Evolutionary conservation across 129 eudicot species (phyloP).

Genomic region (Mikania micrantha): DNA sequence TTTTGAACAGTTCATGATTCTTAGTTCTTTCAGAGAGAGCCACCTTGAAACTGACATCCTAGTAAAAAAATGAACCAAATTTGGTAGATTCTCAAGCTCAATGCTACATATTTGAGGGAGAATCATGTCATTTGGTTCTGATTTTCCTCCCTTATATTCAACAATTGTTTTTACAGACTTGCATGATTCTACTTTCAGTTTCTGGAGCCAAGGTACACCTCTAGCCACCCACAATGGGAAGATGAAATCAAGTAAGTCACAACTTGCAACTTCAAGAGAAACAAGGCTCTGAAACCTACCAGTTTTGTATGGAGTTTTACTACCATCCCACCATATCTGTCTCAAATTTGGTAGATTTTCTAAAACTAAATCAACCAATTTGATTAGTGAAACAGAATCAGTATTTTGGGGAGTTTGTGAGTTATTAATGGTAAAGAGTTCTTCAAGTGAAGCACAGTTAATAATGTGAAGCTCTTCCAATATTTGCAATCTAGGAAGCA

Average conservation of each 20-base stretch:
- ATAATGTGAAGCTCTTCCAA: constrained; percentile 22
- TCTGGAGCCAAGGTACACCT: constrained; percentile 29
- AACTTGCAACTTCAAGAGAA: constrained; percentile 25
- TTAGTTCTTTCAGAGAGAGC: constrained; percentile 31
- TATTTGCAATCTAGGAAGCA: constrained; percentile 26
- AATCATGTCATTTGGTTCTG: constrained; percentile 14
- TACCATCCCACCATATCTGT: constrained; percentile 34
- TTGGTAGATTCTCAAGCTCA: constrained; percentile 43
- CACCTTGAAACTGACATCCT: constrained; percentile 21
- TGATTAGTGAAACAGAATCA: constrained; percentile 25
- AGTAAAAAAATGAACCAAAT: constrained; percentile 18
- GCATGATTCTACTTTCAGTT: constrained; percentile 32
- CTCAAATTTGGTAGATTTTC: constrained; percentile 30
- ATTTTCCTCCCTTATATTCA: constrained; percentile 6
- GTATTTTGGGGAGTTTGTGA: constrained; percentile 15
- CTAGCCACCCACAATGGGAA: constrained; percentile 26
- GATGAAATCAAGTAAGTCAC: constrained; percentile 32
- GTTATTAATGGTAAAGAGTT: constrained; percentile 23
- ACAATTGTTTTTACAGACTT: constrained; percentile 23
- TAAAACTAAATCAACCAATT: constrained; percentile 27
- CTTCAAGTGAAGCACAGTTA: constrained; percentile 30
- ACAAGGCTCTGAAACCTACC: constrained; percentile 23
- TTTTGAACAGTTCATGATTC: constrained; percentile 24
- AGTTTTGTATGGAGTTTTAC: constrained; percentile 11
- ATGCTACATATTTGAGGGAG: constrained; percentile 29